Base-by-base conservation (phyloP, 306 rosid genomes). In the Lathyrus oleraceus region DNA sequence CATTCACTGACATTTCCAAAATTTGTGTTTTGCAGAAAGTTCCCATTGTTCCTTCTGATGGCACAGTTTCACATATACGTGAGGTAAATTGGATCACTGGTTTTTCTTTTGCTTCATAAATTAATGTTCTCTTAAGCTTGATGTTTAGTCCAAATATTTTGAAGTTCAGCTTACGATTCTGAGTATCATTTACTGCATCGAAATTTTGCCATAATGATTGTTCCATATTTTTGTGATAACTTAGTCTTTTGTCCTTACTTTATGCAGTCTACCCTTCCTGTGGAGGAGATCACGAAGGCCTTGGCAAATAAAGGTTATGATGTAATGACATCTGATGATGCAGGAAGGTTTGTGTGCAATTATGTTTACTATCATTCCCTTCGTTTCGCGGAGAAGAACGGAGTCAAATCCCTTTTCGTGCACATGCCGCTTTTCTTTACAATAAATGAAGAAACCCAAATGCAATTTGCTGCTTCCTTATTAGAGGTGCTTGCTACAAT, bases 281-380 rank as follows among this genome's bases (percentile, higher is more conserved):
- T 86, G 25, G 91, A 80, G 83, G 99, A 87, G 73, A 82, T 95
- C 49, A 73, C 96, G 15, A 89, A 87, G 83, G 81, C 87, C 36
- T 81, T 91, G 84, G 84, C 85, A 67, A 82, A 81, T 61, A 89
- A 82, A 77, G 97, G 96, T 73, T 91, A 68, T 30, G 84, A 89
- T 74, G 99, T 95, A 73, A 83, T 86, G 86, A 74, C 87, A 51
- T 95, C 99, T 0, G 95, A 95, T 25, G 99, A 95, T 78, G 95
- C 97, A 0, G 97, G 99, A 40, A 91, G 99, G 58, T 95, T 95
- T 27, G 99, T 91, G 28, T 95, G 99, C 95, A 95, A 95, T 64
- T 95, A 91, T 10, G 92, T 95, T 27, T 95, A 95, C 83, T 95
- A 95, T 60, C 97, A 95, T 74, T 95, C 99, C 27, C 99, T 95